Base-by-base conservation (phyloP, 345 rosid species). In the Firmiana major region DNA sequence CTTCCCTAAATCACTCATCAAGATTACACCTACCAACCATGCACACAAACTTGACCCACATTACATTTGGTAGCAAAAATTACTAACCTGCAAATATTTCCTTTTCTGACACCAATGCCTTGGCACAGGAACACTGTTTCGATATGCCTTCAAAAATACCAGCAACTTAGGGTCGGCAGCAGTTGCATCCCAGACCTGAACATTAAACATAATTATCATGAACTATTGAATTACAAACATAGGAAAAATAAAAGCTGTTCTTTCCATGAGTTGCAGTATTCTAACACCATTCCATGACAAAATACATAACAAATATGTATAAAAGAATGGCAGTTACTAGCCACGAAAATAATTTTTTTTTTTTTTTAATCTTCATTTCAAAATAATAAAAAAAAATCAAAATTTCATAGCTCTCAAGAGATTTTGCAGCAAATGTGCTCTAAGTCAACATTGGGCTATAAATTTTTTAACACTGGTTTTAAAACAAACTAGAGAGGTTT, bases 71-170 rank as follows among this genome's bases (percentile, higher is more conserved):
- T 48, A 26, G 45, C 75, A 70, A 68, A 67, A 68, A 75, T 36
- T 34, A 86, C 94, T 81, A 86, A 96, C 99, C 98, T 93, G 98
- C 89, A 96, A 84, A 84, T 89, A 96, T 83, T 96, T 96, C 80
- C 99, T 87, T 81, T 96, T 96, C 88, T 96, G 98, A 77, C 92
- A 92, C 99, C 99, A 96, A 77, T 96, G 99, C 75, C 99, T 92
- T 45, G 99, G 99, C 49, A 93, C 98, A 38, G 98, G 99, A 77
- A 96, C 99, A 70, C 93, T 88, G 77, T 96, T 96, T 84, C 97
- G 85, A 78, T 93, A 96, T 4, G 99, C 89, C 81, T 96, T 96
- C 86, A 96, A 75, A 85, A 76, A 96, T 69, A 96, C 99, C 81
- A 96, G 87, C 88, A 96, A 77, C 87, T 93, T 96, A 3, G 99